Percentiles rank a stretch among this genome's conserved stretches.
These are phyloP conservation scores for Mycena metata DNA, from an alignment of 768 basidiomycete species.

Conservation along the genomic window DNA sequence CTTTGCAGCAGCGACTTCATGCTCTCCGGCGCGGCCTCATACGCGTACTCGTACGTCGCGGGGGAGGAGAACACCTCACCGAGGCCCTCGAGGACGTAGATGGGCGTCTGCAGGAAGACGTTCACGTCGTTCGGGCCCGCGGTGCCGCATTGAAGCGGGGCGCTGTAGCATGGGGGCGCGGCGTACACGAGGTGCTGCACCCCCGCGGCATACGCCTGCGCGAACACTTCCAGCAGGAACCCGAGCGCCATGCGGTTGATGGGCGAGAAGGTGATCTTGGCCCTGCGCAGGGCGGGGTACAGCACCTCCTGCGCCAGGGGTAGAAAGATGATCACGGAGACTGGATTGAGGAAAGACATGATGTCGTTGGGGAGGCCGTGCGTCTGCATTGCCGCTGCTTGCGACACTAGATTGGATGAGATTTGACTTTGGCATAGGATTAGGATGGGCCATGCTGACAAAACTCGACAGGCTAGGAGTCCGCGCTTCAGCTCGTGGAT, in stretches of 20 bases:
- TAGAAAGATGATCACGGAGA: conserved; percentile 25
- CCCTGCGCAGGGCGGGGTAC: conserved; percentile 26
- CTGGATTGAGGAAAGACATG: conserved; percentile 19
- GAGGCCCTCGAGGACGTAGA: conserved; percentile 33
- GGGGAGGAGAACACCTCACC: conserved; percentile 35
- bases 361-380: conserved; percentile 33
- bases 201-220: conserved; percentile 23
- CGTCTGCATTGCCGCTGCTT: conserved; percentile 30
- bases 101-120: conserved; percentile 23
- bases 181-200: conserved; percentile 23
- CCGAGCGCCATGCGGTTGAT: conserved; percentile 33
- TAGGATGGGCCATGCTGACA: conserved; percentile 30
- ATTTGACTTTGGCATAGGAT: conserved; percentile 33
- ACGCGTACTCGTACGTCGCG: conserved; percentile 30
- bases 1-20: conserved; percentile 32
- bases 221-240: conserved; percentile 25
- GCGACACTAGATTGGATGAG: conserved; percentile 23
- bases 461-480: conserved; percentile 30
- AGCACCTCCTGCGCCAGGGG: conserved; percentile 20
- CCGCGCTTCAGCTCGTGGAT: conserved; percentile 31
- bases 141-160: conserved; percentile 19
- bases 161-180: conserved; percentile 9
- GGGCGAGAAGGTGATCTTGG: conserved; percentile 29
- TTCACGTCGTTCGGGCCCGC: conserved; percentile 23
- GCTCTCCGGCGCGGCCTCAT: conserved; percentile 26